Percentiles rank a stretch among this genome's conserved stretches.
phyloP scores from a whole-genome alignment of 2,329 filamentous ascomycete species.

The Emydomyces testavorans region DNA sequence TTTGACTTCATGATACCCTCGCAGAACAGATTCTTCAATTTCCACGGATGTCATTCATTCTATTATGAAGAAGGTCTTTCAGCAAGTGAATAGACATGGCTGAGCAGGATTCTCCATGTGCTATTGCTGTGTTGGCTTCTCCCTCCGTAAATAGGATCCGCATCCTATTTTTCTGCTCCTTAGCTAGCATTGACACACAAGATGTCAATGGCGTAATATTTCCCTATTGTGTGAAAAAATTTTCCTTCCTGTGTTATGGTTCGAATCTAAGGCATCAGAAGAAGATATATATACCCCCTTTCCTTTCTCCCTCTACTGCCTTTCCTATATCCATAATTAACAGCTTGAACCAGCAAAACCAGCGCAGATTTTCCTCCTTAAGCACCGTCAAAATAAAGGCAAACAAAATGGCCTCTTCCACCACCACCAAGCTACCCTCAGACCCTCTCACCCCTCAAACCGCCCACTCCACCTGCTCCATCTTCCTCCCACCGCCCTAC shows the following conservation, averaged over 20 bases:
- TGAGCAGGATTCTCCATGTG: neutral
- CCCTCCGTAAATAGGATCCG: neutral
- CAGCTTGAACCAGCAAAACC: too few species aligned
- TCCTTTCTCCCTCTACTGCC: neutral
- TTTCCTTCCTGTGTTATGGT: too few species aligned
- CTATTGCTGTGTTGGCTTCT: too few species aligned
- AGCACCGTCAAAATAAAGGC: too few species aligned
- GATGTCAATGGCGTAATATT: neutral
- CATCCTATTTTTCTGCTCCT: neutral
- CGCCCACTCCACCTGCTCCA: slow-evolving; percentile 12
- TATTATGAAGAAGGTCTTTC: too few species aligned
- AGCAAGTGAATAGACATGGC: neutral
- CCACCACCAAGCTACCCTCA: neutral
- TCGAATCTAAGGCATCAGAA: too few species aligned
- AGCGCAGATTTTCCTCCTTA: too few species aligned
- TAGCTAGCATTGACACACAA: neutral
- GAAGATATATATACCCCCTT: neutral
- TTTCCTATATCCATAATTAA: neutral
- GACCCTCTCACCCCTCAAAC: slow-evolving; percentile 6
- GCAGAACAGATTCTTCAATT: too few species aligned
- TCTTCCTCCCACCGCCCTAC: slow-evolving; percentile 11
- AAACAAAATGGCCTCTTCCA: too few species aligned
- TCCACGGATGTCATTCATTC: too few species aligned
- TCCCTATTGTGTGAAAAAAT: neutral
- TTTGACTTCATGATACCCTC: too few species aligned